Evolutionary conservation across 257 asterid genomes (phyloP), one percentile per base, ranked within the genome.

Genomic region (Catharanthus roseus): DNA sequence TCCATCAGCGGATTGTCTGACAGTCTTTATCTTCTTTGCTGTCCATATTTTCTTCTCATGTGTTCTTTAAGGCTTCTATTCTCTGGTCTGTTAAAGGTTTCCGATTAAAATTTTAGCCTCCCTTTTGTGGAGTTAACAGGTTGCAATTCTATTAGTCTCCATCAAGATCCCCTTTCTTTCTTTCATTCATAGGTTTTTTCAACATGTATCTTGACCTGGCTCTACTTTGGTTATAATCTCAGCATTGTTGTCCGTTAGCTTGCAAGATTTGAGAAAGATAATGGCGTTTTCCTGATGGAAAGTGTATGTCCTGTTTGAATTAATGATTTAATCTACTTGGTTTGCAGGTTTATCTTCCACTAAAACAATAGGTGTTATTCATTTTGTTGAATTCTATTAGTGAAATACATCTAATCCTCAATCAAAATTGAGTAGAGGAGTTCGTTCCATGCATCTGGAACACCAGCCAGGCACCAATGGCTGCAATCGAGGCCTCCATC

Each of bases 391-490:
- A 2, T 57, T 6, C 26, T 5, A 19, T 5, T 0, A 57, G 28
- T 12, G 44, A 61, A 29, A 58, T 58, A 58, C 41, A 13, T 31
- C 33, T 62, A 36, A 34, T 62, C 28, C 41, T 80, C 49, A 1
- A 80, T 29, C 63, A 80, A 60, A 54, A 78, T 74, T 3, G 71
- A 28, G 42, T 91, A 84, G 19, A 90, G 77, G 21, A 84, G 74
- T 49, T 88, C 77, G 76, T 90, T 90, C 92, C 97, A 89, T 42
- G 88, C 78, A 75, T 87, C 95, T 2, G 93, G 91, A 26, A 82
- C 86, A 19, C 95, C 96, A 29, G 88, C 78, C 33, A 90, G 80
- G 75, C 96, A 90, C 96, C 96, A 90, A n/a, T 88, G 95, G 67
- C 92, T 88, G 63, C 96, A 89, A 64, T 91, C 97, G 7, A 23